A percentile compares a stretch with the other conserved stretches of the same genome.
These are phyloP conservation scores for Durusdinium trenchii DNA, from an alignment of 73 alveolate species.

Conservation along the genomic window DNA sequence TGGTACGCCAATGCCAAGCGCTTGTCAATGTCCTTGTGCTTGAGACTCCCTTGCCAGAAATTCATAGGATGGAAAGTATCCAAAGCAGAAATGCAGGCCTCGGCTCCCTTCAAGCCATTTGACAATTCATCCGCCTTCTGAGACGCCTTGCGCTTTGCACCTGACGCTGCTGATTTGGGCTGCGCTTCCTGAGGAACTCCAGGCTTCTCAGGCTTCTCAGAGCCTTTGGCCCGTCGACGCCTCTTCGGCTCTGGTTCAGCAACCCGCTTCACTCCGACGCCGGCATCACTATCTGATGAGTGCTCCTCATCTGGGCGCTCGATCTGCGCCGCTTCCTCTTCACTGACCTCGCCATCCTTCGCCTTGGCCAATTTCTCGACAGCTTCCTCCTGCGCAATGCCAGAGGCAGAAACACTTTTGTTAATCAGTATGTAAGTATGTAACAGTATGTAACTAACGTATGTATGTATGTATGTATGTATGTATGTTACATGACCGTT, in stretches of 20 bases:
- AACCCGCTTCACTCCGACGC: neutral
- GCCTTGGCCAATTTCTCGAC: neutral
- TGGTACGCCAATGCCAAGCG: neutral
- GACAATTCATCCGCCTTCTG: neutral
- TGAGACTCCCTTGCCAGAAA: neutral
- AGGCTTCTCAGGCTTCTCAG: neutral
- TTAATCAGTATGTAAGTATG: too few species aligned
- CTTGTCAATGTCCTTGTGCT: neutral
- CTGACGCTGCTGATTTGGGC: too few species aligned
- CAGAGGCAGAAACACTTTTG: too few species aligned
- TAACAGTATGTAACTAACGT: too few species aligned
- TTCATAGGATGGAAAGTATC: neutral
- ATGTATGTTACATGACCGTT: too few species aligned
- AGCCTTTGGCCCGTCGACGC: neutral
- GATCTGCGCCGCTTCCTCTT: neutral
- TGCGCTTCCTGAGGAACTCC: neutral
- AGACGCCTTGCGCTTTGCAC: too few species aligned
- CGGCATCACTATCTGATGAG: neutral
- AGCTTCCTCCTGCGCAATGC: too few species aligned
- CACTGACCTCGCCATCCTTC: neutral
- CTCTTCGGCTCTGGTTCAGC: neutral
- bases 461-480: too few species aligned
- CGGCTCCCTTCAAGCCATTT: neutral
- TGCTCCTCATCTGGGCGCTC: neutral
- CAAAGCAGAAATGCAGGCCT: neutral